phyloP scores from a whole-genome alignment of 805 yeast species.

The Candida ipomoeae region DNA sequence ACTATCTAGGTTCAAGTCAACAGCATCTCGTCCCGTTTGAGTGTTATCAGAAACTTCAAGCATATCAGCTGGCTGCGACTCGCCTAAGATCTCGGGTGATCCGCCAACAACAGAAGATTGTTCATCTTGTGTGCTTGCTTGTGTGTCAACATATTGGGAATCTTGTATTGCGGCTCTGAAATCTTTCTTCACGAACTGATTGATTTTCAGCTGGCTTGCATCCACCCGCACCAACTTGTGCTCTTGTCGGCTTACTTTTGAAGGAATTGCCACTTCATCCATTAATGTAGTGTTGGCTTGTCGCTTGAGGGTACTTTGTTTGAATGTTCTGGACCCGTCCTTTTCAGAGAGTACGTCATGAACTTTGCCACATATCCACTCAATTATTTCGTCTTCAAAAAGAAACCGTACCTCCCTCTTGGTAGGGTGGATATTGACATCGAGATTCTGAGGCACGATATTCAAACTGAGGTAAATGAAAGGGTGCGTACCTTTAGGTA shows the following conservation, averaged over 20 bases:
- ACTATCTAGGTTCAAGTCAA: constrained; percentile 52
- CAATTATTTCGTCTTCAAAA: constrained; percentile 81
- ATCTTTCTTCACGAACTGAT: constrained; percentile 14
- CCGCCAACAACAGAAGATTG: neutral
- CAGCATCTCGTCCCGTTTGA: constrained; percentile 21
- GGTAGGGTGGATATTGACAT: constrained; percentile 95
- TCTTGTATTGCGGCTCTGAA: neutral
- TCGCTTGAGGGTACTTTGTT: constrained; percentile 48
- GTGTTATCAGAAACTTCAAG: neutral
- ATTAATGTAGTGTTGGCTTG: constrained; percentile 5
- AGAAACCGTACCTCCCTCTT: constrained; percentile 87
- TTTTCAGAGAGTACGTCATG: constrained; percentile 49
- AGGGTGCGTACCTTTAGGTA: constrained; percentile 74
- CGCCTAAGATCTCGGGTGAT: neutral
- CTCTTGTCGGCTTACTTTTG: constrained; percentile 47
- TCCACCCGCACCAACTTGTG: constrained; percentile 71
- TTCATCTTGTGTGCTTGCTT: neutral
- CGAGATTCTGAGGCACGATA: constrained; percentile 67
- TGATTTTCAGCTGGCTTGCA: constrained; percentile 48
- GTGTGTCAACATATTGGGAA: neutral
- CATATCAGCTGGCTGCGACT: neutral
- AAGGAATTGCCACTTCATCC: constrained; percentile 11
- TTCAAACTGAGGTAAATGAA: constrained; percentile 73
- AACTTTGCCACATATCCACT: constrained; percentile 46
- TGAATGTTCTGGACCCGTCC: constrained; percentile 66